A percentile compares a stretch with the other conserved stretches of the same genome.
Evolutionary conservation across 140 eudicot species (phyloP).

Genomic region (Flaveria floridana): DNA sequence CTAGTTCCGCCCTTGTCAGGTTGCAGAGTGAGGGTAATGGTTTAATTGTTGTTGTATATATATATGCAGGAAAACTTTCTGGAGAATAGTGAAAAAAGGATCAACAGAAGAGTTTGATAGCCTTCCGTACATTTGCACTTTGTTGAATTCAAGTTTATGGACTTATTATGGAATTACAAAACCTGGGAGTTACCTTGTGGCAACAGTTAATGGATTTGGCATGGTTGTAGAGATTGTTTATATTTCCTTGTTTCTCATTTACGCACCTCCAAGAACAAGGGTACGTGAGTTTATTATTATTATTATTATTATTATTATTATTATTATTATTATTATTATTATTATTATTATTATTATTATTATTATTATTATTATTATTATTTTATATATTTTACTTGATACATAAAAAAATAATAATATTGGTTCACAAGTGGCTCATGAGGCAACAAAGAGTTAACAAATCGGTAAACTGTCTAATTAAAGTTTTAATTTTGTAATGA

Average conservation of each 20-base stretch:
- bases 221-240: constrained; percentile 50
- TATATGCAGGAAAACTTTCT: constrained; percentile 56
- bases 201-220: constrained; percentile 76
- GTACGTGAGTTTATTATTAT: constrained; percentile 33
- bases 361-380: not conserved
- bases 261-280: constrained; percentile 51
- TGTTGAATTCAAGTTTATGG: constrained; percentile 65
- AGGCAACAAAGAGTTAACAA: not conserved
- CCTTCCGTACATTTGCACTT: constrained; percentile 69
- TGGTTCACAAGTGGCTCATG: not conserved
- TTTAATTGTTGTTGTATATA: not conserved
- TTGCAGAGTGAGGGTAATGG: not conserved
- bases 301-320: no score
- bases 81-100: constrained; percentile 44
- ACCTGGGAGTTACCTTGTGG: constrained; percentile 61
- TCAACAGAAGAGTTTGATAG: constrained; percentile 71
- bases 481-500: no score
- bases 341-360: not conserved
- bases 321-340: not conserved
- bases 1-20: not conserved
- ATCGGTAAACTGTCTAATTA: not conserved
- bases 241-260: constrained; percentile 51
- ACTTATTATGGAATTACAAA: constrained; percentile 65
- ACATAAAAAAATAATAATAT: not conserved
- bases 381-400: not conserved